phyloP scores from a whole-genome alignment of 106 monocot species.

The Amphibolis antarctica region DNA sequence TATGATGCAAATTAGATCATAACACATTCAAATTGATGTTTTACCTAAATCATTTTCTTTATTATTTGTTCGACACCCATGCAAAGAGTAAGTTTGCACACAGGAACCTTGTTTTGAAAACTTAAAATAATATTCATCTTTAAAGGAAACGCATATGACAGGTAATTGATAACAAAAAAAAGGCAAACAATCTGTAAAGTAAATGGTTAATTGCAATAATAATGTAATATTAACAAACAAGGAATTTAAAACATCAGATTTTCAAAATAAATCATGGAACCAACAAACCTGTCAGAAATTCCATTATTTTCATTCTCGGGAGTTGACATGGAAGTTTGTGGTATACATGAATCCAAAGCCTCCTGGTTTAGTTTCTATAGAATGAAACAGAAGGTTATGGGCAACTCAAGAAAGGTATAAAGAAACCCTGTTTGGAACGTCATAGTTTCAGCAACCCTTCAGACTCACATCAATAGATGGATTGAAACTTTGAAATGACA shows the following conservation, averaged over 20 bases:
- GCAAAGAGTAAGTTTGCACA: no score
- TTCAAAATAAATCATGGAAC: background rate
- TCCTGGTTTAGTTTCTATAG: slow-evolving; percentile 82
- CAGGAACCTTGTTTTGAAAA: no score
- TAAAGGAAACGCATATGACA: no score
- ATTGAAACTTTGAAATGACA: slow-evolving; percentile 95
- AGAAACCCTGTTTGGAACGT: slow-evolving; percentile 1
- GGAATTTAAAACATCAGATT: background rate
- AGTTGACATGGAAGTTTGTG: slow-evolving; percentile 16
- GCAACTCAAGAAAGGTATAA: background rate
- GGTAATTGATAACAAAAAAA: no score
- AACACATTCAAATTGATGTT: no score
- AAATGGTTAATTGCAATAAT: no score
- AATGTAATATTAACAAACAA: no score
- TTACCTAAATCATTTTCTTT: no score
- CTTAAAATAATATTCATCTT: no score
- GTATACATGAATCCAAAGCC: slow-evolving; percentile 22
- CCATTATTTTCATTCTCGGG: slow-evolving; percentile 20
- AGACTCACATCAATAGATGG: slow-evolving; percentile 82
- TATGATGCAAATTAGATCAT: no score
- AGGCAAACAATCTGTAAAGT: no score
- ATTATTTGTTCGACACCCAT: no score
- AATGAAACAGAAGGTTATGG: slow-evolving; percentile 2
- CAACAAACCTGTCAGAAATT: slow-evolving; percentile 37
- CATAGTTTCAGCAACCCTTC: background rate